Evolutionary conservation across 164 flowering plant genomes (phyloP).

Genomic region (Vitis riparia): DNA sequence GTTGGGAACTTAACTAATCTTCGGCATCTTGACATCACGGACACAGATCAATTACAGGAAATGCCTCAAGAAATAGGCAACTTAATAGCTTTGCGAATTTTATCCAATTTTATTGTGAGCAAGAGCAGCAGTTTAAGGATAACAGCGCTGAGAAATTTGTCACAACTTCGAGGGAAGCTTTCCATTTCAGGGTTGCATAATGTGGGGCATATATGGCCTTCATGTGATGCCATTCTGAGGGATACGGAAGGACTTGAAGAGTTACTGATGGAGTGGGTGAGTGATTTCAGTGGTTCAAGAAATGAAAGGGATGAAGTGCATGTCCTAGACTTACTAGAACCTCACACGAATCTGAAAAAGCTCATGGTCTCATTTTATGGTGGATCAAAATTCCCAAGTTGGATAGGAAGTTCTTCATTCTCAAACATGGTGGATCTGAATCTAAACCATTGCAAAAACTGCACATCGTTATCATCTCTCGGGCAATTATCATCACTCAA

Average conservation of each 20-base stretch:
- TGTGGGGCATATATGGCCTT: too few species aligned
- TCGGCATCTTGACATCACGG: conserved; percentile 7
- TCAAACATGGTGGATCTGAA: conserved; percentile 5
- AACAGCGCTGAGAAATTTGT: too few species aligned
- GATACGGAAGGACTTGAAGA: too few species aligned
- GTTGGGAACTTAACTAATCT: conserved; percentile 11
- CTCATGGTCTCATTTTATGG: conserved; percentile 13
- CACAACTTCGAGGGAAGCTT: too few species aligned
- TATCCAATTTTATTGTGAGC: too few species aligned
- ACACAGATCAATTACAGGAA: not conserved
- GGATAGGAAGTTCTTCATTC: conserved; percentile 12
- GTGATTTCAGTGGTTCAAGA: not conserved
- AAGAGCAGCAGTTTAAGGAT: too few species aligned
- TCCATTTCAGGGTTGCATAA: too few species aligned
- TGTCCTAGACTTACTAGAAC: conserved; percentile 19
- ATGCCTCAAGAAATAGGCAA: conserved; percentile 1
- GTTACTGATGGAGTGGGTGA: not conserved
- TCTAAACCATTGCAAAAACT: conserved; percentile 20
- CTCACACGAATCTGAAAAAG: conserved; percentile 18
- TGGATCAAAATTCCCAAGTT: conserved; percentile 23
- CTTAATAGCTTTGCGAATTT: not conserved
- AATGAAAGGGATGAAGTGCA: not conserved
- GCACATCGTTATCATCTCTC: not conserved
- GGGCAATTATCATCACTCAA: not conserved
- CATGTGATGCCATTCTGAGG: too few species aligned